phyloP scores from a whole-genome alignment of 352 stramenopile genomes.

The Phytophthora colocasiae region DNA sequence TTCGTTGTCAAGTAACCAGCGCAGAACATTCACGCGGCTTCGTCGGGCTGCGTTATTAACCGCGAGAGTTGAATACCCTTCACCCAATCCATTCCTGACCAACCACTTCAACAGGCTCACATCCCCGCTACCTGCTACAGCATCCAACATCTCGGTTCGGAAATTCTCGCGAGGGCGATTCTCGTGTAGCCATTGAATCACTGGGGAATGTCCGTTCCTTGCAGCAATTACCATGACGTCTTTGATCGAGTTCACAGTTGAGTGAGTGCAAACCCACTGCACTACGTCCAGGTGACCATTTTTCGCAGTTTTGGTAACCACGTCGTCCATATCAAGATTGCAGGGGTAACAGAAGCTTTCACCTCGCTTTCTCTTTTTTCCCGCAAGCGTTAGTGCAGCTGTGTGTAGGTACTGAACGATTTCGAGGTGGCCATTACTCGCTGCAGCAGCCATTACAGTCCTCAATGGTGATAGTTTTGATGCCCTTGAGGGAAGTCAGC shows the following conservation, averaged over 20 bases:
- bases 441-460: not conserved
- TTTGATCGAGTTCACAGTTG: not conserved
- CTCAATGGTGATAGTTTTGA: not conserved
- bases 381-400: not conserved
- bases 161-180: not conserved
- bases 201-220: not conserved
- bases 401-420: conserved; percentile 6
- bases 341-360: not conserved
- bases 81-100: too few relatives aligned
- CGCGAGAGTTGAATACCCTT: too few relatives aligned
- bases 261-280: not conserved
- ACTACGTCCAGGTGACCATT: conserved; percentile 1
- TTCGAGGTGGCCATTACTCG: conserved; percentile 1
- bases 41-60: too few relatives aligned
- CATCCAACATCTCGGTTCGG: conserved; percentile 5
- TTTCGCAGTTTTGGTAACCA: not conserved
- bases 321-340: not conserved
- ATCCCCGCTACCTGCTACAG: not conserved
- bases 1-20: too few relatives aligned
- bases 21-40: too few relatives aligned
- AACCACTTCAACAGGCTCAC: conserved; percentile 12
- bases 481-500: not conserved
- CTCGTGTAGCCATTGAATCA: conserved; percentile 1
- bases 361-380: conserved; percentile 5
- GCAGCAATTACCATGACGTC: not conserved